Evolutionary conservation across 2,329 filamentous ascomycete species (phyloP).

Genomic region (Venturia effusa): DNA sequence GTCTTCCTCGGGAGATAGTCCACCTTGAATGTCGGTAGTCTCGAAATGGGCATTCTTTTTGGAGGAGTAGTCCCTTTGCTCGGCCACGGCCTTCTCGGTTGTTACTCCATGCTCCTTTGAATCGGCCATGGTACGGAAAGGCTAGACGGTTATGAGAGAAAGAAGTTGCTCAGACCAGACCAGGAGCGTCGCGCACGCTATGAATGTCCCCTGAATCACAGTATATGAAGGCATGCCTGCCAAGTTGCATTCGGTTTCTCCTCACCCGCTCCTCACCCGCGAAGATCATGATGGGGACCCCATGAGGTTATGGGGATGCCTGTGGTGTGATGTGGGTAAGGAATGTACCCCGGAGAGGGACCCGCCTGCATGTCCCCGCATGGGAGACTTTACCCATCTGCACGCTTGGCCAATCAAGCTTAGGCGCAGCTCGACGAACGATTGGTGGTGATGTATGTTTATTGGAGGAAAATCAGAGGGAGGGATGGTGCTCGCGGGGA

Average conservation of each 20-base stretch:
- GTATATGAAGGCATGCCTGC: not conserved
- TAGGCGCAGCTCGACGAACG: not conserved
- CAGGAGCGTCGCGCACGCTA: not conserved
- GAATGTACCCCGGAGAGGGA: not conserved
- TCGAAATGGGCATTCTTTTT: slow-evolving; percentile 15
- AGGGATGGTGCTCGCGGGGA: not conserved
- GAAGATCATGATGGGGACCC: not conserved
- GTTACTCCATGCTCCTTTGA: slow-evolving; percentile 3
- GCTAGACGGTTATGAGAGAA: not conserved
- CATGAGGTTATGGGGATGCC: not conserved
- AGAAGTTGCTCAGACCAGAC: slow-evolving; percentile 3
- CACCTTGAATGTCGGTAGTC: slow-evolving; percentile 38
- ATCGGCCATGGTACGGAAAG: not conserved
- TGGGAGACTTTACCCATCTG: not conserved
- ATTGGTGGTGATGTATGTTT: not conserved
- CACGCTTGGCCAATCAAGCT: not conserved
- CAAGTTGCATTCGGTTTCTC: not conserved
- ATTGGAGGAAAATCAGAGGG: slow-evolving; percentile 3
- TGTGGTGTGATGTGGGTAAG: not conserved
- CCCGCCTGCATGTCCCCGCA: not conserved
- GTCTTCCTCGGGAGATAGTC: slow-evolving; percentile 33
- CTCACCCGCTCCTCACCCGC: slow-evolving; percentile 1
- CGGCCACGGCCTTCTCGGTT: not conserved
- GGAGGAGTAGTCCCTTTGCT: not conserved
- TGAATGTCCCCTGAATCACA: not conserved